These are phyloP conservation scores for Cyclostephanos invisitatus DNA, from an alignment of 108 stramenopile genomes.

Conservation along the genomic window DNA sequence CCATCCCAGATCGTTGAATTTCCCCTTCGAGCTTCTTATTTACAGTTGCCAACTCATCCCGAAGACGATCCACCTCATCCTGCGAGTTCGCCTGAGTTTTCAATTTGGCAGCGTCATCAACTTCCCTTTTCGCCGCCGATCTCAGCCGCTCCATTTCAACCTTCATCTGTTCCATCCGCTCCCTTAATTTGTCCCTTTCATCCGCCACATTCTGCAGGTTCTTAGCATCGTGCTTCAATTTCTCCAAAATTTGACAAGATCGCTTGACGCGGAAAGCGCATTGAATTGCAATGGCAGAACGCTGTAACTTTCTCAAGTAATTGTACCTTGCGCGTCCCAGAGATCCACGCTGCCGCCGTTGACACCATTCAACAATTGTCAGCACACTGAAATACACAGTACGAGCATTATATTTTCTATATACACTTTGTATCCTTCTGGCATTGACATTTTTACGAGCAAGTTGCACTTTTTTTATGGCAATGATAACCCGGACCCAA, in stretches of 20 bases:
- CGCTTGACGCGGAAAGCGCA: constrained; percentile 32
- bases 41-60: constrained; percentile 17
- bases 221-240: constrained; percentile 42
- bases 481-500: constrained; percentile 33
- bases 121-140: constrained; percentile 41
- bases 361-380: constrained; percentile 41
- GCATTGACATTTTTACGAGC: constrained; percentile 30
- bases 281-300: constrained; percentile 36
- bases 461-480: constrained; percentile 28
- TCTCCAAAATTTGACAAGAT: constrained; percentile 22
- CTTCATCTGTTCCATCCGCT: constrained; percentile 52
- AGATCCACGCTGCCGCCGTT: constrained; percentile 42
- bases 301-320: constrained; percentile 21
- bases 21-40: constrained; percentile 24
- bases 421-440: constrained; percentile 33
- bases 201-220: constrained; percentile 44
- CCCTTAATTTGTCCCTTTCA: constrained; percentile 44
- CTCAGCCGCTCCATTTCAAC: constrained; percentile 45
- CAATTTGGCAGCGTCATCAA: constrained; percentile 36
- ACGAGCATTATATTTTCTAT: constrained; percentile 21
- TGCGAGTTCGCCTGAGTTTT: constrained; percentile 28
- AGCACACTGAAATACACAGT: constrained; percentile 13
- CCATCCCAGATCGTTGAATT: constrained; percentile 19
- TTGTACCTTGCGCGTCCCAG: constrained; percentile 32
- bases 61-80: constrained; percentile 22